Evolutionary conservation across 257 asterid genomes (phyloP).

Genomic region (Craterostigma plantagineum): DNA sequence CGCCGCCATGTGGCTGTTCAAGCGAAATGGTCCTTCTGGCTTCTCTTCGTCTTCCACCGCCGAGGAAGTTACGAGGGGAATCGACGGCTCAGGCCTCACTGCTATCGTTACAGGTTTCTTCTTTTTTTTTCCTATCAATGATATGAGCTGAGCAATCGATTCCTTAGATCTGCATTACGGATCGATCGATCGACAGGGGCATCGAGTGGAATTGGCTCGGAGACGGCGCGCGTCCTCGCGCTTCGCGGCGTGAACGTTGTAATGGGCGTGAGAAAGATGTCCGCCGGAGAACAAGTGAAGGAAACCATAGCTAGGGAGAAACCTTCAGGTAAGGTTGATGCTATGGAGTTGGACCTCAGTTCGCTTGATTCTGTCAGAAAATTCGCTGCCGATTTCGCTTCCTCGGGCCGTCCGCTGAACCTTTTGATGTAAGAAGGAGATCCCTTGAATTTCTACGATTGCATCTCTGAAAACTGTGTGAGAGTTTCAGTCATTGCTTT

Average conservation of each 20-base stretch:
- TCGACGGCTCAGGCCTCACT: conserved; percentile 67
- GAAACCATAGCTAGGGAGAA: conserved; percentile 33
- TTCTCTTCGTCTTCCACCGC: conserved; percentile 57
- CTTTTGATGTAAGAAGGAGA: conserved; percentile 45
- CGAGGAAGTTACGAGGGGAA: conserved; percentile 54
- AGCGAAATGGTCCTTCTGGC: conserved; percentile 36
- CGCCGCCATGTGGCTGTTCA: conserved; percentile 30
- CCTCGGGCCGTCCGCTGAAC: conserved; percentile 51
- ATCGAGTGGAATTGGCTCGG: conserved; percentile 79
- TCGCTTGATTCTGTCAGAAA: conserved; percentile 53
- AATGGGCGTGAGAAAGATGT: conserved; percentile 55
- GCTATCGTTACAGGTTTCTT: conserved; percentile 52
- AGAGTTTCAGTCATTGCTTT: background rate
- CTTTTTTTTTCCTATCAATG: background rate
- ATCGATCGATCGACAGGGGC: conserved; percentile 57
- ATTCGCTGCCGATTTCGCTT: conserved; percentile 49
- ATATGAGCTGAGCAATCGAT: no score
- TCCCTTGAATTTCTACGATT: background rate
- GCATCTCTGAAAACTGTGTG: background rate
- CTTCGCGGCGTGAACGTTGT: conserved; percentile 62
- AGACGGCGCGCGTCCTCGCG: conserved; percentile 80
- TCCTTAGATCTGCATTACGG: background rate
- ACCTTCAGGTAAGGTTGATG: conserved; percentile 58
- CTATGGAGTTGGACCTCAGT: conserved; percentile 73
- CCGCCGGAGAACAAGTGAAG: conserved; percentile 35